Percentiles rank a stretch among this genome's conserved stretches.
Evolutionary conservation across 106 monocot genomes (phyloP).

Genomic region (Platanthera zijinensis): DNA sequence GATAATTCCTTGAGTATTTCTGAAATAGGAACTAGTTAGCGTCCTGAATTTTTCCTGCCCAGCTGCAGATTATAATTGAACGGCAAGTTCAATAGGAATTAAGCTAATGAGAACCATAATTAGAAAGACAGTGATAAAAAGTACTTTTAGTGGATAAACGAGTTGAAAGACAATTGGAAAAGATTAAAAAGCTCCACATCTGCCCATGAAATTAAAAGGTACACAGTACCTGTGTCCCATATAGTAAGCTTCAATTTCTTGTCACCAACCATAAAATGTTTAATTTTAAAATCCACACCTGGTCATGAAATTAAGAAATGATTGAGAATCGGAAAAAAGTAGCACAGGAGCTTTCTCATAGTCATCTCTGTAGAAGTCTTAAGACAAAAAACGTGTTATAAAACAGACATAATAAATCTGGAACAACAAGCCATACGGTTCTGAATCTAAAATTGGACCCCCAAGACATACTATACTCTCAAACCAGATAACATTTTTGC

Average conservation of each 20-base stretch:
- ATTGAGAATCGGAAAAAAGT: neutral
- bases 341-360: neutral
- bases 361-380: neutral
- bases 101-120: neutral
- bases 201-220: neutral
- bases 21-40: slow-evolving; percentile 33
- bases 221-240: slow-evolving; percentile 76
- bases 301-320: slow-evolving; percentile 1
- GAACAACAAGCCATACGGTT: neutral
- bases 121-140: no score
- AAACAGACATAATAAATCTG: neutral
- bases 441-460: neutral
- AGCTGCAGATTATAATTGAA: slow-evolving; percentile 22
- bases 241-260: slow-evolving; percentile 90
- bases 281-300: slow-evolving; percentile 97
- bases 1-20: slow-evolving; percentile 43
- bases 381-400: neutral
- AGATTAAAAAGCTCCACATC: neutral
- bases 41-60: slow-evolving; percentile 44
- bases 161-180: neutral
- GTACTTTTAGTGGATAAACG: neutral
- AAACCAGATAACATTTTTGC: no score
- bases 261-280: slow-evolving; percentile 63
- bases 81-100: neutral
- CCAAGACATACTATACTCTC: neutral